phyloP scores from a whole-genome alignment of 2,329 filamentous ascomycete genomes.

The Fusarium sp. region DNA sequence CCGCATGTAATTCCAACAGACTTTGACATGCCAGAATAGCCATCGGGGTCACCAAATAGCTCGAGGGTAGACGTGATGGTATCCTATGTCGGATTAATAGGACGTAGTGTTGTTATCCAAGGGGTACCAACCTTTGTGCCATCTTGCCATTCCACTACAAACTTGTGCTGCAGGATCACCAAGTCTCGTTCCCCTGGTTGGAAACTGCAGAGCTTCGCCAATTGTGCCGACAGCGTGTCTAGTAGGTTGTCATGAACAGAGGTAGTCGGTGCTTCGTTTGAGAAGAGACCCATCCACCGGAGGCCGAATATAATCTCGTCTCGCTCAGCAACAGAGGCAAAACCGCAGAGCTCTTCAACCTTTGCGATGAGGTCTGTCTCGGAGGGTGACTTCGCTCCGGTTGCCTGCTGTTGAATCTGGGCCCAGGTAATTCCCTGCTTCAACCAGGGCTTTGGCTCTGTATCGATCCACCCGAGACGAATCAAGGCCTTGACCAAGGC shows the following conservation, averaged over 20 bases:
- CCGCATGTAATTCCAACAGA: slow-evolving; percentile 78
- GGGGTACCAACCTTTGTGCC: slow-evolving; percentile 58
- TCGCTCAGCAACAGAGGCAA: slow-evolving; percentile 70
- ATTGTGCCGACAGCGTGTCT: slow-evolving; percentile 2
- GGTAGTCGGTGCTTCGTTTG: slow-evolving; percentile 68
- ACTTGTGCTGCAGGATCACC: slow-evolving; percentile 23
- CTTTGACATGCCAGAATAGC: slow-evolving; percentile 79
- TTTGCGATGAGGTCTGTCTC: slow-evolving; percentile 70
- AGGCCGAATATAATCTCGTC: background rate
- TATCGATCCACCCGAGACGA: slow-evolving; percentile 74
- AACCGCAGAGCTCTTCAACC: slow-evolving; percentile 74
- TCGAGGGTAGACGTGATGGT: slow-evolving; percentile 75
- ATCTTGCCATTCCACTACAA: slow-evolving; percentile 73
- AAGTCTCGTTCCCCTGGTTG: slow-evolving; percentile 8
- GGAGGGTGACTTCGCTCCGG: slow-evolving; percentile 17
- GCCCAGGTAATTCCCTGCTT: slow-evolving; percentile 42
- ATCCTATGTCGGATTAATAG: background rate
- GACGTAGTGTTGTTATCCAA: background rate
- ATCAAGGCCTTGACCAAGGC: slow-evolving; percentile 79
- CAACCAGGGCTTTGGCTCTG: slow-evolving; percentile 35
- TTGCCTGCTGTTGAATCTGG: slow-evolving; percentile 36
- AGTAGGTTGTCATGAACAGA: slow-evolving; percentile 61
- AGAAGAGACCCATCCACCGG: slow-evolving; percentile 63
- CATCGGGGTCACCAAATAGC: slow-evolving; percentile 77
- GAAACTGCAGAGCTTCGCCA: slow-evolving; percentile 7